Evolutionary conservation across 2,329 filamentous ascomycete species (phyloP).

Genomic region (Lojkania enalia): DNA sequence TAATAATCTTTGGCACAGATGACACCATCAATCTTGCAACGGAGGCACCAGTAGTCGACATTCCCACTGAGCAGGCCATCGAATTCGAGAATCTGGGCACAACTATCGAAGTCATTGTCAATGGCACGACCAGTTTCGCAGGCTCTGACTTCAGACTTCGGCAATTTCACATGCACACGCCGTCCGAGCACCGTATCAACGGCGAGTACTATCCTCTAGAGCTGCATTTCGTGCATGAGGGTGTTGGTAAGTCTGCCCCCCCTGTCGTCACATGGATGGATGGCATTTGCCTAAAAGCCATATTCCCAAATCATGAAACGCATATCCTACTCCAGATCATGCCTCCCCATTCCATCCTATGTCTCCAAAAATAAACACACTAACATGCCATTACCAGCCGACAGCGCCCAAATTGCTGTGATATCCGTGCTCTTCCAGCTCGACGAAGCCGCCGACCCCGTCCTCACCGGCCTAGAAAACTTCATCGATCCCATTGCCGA

Average conservation of each 20-base stretch:
- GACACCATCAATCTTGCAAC: slow-evolving; percentile 34
- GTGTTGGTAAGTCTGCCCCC: slow-evolving; percentile 40
- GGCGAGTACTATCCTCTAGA: slow-evolving; percentile 53
- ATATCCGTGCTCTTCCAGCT: slow-evolving; percentile 50
- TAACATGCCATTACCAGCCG: slow-evolving; percentile 31
- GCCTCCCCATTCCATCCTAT: too few species aligned
- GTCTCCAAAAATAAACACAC: too few species aligned
- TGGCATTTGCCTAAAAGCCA: slow-evolving; percentile 1
- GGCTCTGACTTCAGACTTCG: slow-evolving; percentile 49
- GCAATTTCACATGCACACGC: slow-evolving; percentile 65
- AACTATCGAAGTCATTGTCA: slow-evolving; percentile 60
- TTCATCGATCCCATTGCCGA: slow-evolving; percentile 46
- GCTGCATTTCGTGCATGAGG: slow-evolving; percentile 63
- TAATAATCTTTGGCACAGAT: slow-evolving; percentile 21
- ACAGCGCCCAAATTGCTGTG: slow-evolving; percentile 43
- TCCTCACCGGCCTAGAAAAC: slow-evolving; percentile 34
- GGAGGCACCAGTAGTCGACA: slow-evolving; percentile 34
- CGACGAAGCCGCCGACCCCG: slow-evolving; percentile 34
- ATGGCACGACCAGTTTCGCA: slow-evolving; percentile 51
- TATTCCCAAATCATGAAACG: slow-evolving; percentile 2
- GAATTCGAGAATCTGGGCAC: slow-evolving; percentile 62
- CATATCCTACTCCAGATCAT: too few species aligned
- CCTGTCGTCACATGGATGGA: slow-evolving; percentile 6
- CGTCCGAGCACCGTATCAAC: slow-evolving; percentile 60
- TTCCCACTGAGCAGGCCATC: slow-evolving; percentile 48